phyloP scores from a whole-genome alignment of 2,329 filamentous ascomycete genomes.

The Pyrenochaeta sp. region DNA sequence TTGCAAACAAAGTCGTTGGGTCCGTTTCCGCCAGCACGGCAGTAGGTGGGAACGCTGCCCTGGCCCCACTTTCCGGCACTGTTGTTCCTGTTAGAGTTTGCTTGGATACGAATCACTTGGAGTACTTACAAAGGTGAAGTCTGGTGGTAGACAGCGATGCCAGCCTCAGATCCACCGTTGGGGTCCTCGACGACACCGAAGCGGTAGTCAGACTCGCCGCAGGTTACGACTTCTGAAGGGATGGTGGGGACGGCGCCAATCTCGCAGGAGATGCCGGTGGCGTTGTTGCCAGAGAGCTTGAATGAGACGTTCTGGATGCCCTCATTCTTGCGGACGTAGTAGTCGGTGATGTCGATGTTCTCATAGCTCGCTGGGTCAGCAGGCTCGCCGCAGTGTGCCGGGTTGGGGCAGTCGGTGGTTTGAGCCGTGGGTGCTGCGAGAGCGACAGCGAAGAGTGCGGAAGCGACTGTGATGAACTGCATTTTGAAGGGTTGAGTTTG shows the following conservation, averaged over 20 bases:
- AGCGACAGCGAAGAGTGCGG: slow-evolving; percentile 26
- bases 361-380: slow-evolving; percentile 20
- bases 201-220: slow-evolving; percentile 28
- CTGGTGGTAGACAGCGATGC: slow-evolving; percentile 27
- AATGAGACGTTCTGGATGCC: slow-evolving; percentile 25
- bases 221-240: slow-evolving; percentile 20
- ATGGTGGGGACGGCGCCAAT: slow-evolving; percentile 17
- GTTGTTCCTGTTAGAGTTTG: not conserved
- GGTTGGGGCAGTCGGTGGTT: slow-evolving; percentile 30
- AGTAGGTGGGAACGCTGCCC: slow-evolving; percentile 24
- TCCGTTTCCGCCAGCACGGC: slow-evolving; percentile 29
- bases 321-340: slow-evolving; percentile 28
- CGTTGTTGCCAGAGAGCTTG: slow-evolving; percentile 30
- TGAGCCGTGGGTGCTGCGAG: slow-evolving; percentile 29
- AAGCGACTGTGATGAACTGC: slow-evolving; percentile 28
- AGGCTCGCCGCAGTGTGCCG: slow-evolving; percentile 24
- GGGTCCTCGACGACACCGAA: slow-evolving; percentile 19
- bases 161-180: slow-evolving; percentile 7
- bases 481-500: slow-evolving; percentile 11
- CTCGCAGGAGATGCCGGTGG: slow-evolving; percentile 17
- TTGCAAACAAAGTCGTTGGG: slow-evolving; percentile 26
- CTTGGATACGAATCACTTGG: not conserved
- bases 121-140: slow-evolving; percentile 5
- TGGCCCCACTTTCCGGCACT: slow-evolving; percentile 15
- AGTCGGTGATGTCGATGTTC: slow-evolving; percentile 29